A percentile compares a stretch with the other conserved stretches of the same genome.
These are phyloP conservation scores for Aureobasidium sp. DNA, from an alignment of 2,329 filamentous ascomycete species.

Conservation along the genomic window DNA sequence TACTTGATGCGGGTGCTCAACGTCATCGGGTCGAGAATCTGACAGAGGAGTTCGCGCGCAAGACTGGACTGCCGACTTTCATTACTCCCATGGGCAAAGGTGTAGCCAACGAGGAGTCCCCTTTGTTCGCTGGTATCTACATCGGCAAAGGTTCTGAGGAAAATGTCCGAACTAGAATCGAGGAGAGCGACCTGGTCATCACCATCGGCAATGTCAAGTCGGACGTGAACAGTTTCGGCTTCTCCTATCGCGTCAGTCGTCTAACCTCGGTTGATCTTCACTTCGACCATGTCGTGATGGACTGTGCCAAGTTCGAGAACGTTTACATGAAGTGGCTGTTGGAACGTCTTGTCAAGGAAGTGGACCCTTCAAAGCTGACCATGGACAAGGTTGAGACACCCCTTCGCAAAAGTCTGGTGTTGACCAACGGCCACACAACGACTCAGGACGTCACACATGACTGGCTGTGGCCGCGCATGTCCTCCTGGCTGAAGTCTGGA, in stretches of 20 bases:
- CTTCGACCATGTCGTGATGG: conserved; percentile 68
- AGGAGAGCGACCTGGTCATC: conserved; percentile 28
- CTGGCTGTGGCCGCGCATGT: conserved; percentile 82
- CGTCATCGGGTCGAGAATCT: conserved; percentile 63
- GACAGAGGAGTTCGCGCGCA: conserved; percentile 46
- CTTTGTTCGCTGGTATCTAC: conserved; percentile 53
- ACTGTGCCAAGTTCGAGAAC: conserved; percentile 12
- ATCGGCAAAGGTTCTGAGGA: conserved; percentile 26
- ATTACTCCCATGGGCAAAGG: conserved; percentile 58
- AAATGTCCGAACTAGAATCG: conserved; percentile 26
- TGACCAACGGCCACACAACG: conserved; percentile 36
- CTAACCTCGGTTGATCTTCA: conserved; percentile 35
- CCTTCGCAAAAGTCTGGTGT: conserved; percentile 26
- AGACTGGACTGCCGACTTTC: conserved; percentile 56
- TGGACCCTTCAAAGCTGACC: conserved; percentile 4
- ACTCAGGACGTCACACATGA: conserved; percentile 62
- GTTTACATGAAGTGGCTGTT: conserved; percentile 50
- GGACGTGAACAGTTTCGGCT: conserved; percentile 34
- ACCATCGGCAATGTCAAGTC: conserved; percentile 26
- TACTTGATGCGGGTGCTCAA: conserved; percentile 87
- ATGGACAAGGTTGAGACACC: conserved; percentile 23
- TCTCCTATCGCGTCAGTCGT: conserved; percentile 31
- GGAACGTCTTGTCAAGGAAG: neutral
- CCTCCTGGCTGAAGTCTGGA: conserved; percentile 73
- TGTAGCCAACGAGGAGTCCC: conserved; percentile 49